Conservation (phyloP, 345 rosid species). For the Rhodomyrtus tomentosa region DNA sequence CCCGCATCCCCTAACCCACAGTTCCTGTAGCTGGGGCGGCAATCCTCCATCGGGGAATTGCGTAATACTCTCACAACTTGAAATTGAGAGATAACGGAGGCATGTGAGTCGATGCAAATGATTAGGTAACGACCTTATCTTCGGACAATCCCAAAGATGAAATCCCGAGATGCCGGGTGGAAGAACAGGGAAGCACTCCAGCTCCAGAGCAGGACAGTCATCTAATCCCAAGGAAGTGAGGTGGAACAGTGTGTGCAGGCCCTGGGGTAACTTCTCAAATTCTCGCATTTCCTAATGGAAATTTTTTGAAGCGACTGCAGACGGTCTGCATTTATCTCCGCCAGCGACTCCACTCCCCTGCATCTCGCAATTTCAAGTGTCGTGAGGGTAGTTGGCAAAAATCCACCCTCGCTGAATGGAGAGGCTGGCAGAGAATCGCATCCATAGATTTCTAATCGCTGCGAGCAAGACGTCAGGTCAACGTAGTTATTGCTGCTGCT, state of each 20-base stretch:
- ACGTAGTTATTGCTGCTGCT: too few species aligned
- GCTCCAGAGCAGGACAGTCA: fast-evolving
- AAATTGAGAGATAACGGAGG: neutral
- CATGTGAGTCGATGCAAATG: neutral
- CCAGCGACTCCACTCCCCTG: neutral
- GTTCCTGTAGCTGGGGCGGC: neutral
- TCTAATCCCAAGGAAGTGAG: fast-evolving
- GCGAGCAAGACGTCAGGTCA: fast-evolving
- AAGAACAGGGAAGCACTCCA: neutral
- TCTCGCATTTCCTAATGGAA: too few species aligned
- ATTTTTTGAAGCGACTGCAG: neutral
- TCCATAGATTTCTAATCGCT: fast-evolving
- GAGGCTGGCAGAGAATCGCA: neutral
- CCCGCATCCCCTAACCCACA: fast-evolving
- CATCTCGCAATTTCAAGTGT: fast-evolving
- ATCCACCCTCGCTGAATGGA: neutral
- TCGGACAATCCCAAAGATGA: fast-evolving
- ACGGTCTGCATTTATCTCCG: neutral
- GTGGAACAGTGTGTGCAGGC: neutral
- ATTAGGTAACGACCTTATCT: neutral
- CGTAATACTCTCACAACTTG: neutral
- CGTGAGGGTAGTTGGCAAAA: fast-evolving
- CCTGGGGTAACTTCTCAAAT: neutral
- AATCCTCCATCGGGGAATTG: neutral
- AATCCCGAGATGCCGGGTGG: neutral